Evolutionary conservation across 1,284 basidiomycete species (phyloP), one percentile per base, ranked within the genome.

Genomic region (Microstroma glucosiphilum): DNA sequence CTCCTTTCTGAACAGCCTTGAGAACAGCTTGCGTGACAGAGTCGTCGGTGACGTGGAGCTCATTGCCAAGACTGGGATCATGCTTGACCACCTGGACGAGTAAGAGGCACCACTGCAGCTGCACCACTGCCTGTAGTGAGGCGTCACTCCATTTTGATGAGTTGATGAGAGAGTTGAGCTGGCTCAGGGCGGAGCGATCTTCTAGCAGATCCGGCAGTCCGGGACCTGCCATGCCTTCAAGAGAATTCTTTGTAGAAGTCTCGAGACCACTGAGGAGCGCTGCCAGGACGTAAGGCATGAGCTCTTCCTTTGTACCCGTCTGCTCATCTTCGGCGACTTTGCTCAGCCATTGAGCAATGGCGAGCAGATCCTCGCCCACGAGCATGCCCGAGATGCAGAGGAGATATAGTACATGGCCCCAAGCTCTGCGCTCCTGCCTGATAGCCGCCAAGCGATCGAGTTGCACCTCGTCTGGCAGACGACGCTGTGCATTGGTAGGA

Each of bases 101-200:
- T 55, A 77, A 91, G 60, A 93, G 82, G 0, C 90, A 88, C 91
- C 91, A 96, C 71, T 91, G 89, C 40, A 97, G 83, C 11, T 88
- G 81, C 2, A 93, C 78, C 0, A 86, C 84, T 0, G 90, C 88
- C 73, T 89, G 89, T 30, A 92, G 81, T 2, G 87, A 87, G 0
- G 85, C 83, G 9, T 90, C 87, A 62, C 85, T 86, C 88, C 91
- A 92, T 15, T 62, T 56, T 37, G 67, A 67, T 61, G 65, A 65
- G 60, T 65, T 68, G 64, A 72, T 72, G 55, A 71, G 69, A 30
- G 70, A 65, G 57, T 73, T 70, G n/a, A 76, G 70, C 59, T 71
- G 65, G 48, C 67, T 68, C 66, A 78, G 75, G 65, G 78, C 76
- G 43, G 72, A 59, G 42, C 69, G 63, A 70, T 80, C 70, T 46